Evolutionary conservation across 176 grass and related monocot species (phyloP).

Genomic region (Juncus effusus): DNA sequence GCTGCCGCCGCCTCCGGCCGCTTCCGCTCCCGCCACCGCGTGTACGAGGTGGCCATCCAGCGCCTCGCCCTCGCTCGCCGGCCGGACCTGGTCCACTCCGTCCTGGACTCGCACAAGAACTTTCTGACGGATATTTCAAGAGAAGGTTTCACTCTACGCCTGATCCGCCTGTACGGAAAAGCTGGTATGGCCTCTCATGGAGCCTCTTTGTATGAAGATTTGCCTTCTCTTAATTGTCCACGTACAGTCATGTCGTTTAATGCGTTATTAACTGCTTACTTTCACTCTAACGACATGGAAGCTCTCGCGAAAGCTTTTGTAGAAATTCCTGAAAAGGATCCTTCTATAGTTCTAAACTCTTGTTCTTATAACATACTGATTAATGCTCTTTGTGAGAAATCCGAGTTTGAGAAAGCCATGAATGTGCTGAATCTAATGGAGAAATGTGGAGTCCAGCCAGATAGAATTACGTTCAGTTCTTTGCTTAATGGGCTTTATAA

Average conservation of each 20-base stretch:
- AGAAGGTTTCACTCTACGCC: constrained; percentile 39
- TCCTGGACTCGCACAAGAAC: constrained; percentile 48
- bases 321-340: constrained; percentile 34
- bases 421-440: constrained; percentile 44
- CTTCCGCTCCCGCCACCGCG: constrained; percentile 41
- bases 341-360: constrained; percentile 28
- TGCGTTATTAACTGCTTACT: constrained; percentile 34
- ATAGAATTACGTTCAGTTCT: constrained; percentile 40
- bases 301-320: constrained; percentile 28
- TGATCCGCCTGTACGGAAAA: constrained; percentile 51
- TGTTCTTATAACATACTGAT: constrained; percentile 65
- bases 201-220: constrained; percentile 29
- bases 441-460: constrained; percentile 24
- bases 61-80: constrained; percentile 40
- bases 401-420: constrained; percentile 41
- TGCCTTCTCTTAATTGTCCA: constrained; percentile 31
- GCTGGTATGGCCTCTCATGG: constrained; percentile 51
- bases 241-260: constrained; percentile 34
- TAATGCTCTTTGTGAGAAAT: constrained; percentile 24
- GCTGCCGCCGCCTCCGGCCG: constrained; percentile 22
- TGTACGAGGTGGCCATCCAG: constrained; percentile 36
- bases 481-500: constrained; percentile 46
- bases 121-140: constrained; percentile 30
- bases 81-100: constrained; percentile 34
- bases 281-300: constrained; percentile 4